Base-by-base conservation (phyloP, 2,329 filamentous ascomycete species). In the Colletotrichum filicis region DNA sequence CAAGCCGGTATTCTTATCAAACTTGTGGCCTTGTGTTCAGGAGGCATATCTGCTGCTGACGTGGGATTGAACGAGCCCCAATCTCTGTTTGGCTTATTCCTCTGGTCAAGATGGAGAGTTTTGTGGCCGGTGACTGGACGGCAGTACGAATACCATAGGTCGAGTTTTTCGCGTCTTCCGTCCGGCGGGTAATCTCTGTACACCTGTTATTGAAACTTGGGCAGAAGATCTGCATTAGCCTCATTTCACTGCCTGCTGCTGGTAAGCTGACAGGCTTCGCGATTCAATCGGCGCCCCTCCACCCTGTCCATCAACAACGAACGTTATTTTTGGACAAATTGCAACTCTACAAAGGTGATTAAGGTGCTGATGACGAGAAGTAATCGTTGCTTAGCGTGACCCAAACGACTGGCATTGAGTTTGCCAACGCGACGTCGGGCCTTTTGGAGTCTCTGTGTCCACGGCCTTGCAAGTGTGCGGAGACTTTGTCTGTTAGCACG, bases 391-490 rank as follows among this genome's bases (percentile, higher is more conserved):
- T 26, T 35, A 69, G 66, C 59, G 66, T 59, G 53, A 69, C 55
- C 66, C 69, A 62, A 60, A 69, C 42, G 69, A 72, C 37, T 72
- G 69, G 69, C 58, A 69, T 30, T 64, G 58, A 37, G 42, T 4
- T 42, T 62, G 66, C 69, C 69, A 72, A 59, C 65, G 66, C 30
- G 59, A 55, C 53, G 52, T 49, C 11, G 58, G 9, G 37, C 24
- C 22, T 46, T n/a, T 16, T 6, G 28, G 5, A 16, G 19, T 35
- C 6, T 28, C 49, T 37, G 32, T 35, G 11, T 5, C 32, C 32
- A 46, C 28, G n/a, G n/a, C 16, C 30, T 49, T 30, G 14, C 26
- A 26, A 63, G 58, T 6, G 19, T 32, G 22, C 26, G 16, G 19
- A 19, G 16, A 2, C 14, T 42, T 3, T 42, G n/a, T 53, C n/a